Conservation (phyloP, 2,329 filamentous ascomycete species). For the Aureobasidium melanogenum region DNA sequence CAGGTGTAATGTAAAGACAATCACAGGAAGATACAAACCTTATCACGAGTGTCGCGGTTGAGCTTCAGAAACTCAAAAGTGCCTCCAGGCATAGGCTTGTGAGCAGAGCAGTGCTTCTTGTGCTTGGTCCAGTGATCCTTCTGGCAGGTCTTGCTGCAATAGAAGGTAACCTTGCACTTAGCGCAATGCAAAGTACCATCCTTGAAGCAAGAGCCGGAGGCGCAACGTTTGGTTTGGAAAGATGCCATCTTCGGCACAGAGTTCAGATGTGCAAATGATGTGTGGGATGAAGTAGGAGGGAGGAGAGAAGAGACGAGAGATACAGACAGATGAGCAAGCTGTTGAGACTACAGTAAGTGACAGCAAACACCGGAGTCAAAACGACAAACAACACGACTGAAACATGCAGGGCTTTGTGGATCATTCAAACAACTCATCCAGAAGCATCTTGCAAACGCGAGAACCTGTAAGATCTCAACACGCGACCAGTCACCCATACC, state of each 20-base stretch:
- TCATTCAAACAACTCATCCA: not conserved
- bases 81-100: not conserved
- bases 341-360: not conserved
- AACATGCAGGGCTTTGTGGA: not conserved
- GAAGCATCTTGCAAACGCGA: not conserved
- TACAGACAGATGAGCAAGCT: not conserved
- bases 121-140: conserved; percentile 2
- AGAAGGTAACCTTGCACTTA: conserved; percentile 1
- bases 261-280: not conserved
- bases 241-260: not conserved
- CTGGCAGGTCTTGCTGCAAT: not conserved
- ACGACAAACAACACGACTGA: not conserved
- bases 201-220: not conserved
- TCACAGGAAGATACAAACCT: not conserved
- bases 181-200: not conserved
- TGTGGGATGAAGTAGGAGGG: not conserved
- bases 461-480: too few relatives aligned
- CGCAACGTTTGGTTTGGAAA: not conserved
- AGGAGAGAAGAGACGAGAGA: not conserved
- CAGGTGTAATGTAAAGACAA: not conserved
- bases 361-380: not conserved
- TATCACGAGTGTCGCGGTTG: not conserved
- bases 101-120: not conserved
- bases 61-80: not conserved
- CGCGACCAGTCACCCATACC: too few relatives aligned